These are phyloP conservation scores for Ormosia semicastrata DNA, from an alignment of 306 rosid genomes.

Conservation along the genomic window DNA sequence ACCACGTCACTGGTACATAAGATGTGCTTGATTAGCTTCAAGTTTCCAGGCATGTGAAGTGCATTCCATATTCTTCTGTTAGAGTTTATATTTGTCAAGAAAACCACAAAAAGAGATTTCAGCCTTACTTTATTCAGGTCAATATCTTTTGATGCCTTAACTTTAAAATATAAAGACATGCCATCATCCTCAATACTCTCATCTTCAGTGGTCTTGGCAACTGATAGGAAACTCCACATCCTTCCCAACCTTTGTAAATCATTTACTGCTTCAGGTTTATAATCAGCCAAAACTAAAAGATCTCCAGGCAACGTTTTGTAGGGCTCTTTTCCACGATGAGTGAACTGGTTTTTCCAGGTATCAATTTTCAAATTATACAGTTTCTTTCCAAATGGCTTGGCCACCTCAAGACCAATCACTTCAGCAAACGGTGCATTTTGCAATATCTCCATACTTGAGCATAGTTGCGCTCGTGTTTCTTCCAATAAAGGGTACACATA, in stretches of 20 bases:
- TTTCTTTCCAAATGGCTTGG: conserved; percentile 16
- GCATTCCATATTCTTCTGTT: conserved; percentile 51
- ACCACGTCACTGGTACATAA: conserved; percentile 38
- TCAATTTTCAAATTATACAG: conserved; percentile 38
- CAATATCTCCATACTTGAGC: conserved; percentile 48
- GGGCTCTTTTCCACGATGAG: conserved; percentile 38
- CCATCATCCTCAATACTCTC: conserved; percentile 13
- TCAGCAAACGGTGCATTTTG: conserved; percentile 45
- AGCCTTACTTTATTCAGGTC: neutral
- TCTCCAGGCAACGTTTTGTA: conserved; percentile 67
- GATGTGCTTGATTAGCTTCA: conserved; percentile 32
- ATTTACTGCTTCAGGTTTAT: conserved; percentile 41
- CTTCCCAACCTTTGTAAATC: conserved; percentile 48
- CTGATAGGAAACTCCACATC: conserved; percentile 45
- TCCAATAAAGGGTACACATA: conserved; percentile 54
- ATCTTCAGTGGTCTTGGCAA: conserved; percentile 31
- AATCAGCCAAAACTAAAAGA: conserved; percentile 48
- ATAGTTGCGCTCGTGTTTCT: conserved; percentile 58
- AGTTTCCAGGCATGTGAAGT: conserved; percentile 40
- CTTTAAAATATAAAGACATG: conserved; percentile 35
- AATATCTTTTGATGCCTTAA: conserved; percentile 40
- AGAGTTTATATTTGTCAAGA: conserved; percentile 45
- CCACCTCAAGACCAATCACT: conserved; percentile 32
- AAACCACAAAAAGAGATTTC: conserved; percentile 36
- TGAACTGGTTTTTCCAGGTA: conserved; percentile 47